phyloP scores from a whole-genome alignment of 106 monocot genomes.

The Xerophyta viscosa region DNA sequence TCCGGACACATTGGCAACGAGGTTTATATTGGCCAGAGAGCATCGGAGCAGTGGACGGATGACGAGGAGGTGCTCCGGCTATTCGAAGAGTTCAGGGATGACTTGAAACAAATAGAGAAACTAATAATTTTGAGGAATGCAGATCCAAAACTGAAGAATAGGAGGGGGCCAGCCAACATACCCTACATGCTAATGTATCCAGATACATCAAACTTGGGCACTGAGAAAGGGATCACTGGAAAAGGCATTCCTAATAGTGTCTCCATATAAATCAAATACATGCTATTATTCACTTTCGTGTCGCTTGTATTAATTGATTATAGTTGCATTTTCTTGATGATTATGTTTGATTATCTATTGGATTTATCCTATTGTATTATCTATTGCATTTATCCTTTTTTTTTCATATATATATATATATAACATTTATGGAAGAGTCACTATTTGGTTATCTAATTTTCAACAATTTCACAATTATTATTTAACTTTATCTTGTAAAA shows the following conservation, averaged over 20 bases:
- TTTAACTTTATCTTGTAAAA: too few species aligned
- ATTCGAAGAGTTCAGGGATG: conserved; percentile 37
- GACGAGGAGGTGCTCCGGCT: conserved; percentile 24
- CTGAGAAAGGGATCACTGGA: conserved; percentile 46
- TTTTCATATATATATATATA: too few species aligned
- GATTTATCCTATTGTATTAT: too few species aligned
- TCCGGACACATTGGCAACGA: conserved; percentile 54
- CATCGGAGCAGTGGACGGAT: conserved; percentile 36
- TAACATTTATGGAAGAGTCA: too few species aligned
- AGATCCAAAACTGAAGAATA: conserved; percentile 33
- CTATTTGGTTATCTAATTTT: too few species aligned
- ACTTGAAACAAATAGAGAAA: conserved; percentile 42
- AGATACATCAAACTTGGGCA: conserved; percentile 16
- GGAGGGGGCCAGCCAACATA: conserved; percentile 43
- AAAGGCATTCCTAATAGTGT: conserved; percentile 74
- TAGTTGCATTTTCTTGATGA: too few species aligned
- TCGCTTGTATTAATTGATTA: too few species aligned
- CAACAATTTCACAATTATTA: too few species aligned
- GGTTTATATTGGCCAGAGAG: conserved; percentile 59
- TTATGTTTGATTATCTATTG: too few species aligned
- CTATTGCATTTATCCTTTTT: too few species aligned
- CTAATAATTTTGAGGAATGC: conserved; percentile 43
- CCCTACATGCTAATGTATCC: conserved; percentile 69
- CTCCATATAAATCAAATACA: too few species aligned
- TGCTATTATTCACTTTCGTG: too few species aligned